These are phyloP conservation scores for Podaxis sp. DNA, from an alignment of 768 basidiomycete genomes.

Conservation along the genomic window DNA sequence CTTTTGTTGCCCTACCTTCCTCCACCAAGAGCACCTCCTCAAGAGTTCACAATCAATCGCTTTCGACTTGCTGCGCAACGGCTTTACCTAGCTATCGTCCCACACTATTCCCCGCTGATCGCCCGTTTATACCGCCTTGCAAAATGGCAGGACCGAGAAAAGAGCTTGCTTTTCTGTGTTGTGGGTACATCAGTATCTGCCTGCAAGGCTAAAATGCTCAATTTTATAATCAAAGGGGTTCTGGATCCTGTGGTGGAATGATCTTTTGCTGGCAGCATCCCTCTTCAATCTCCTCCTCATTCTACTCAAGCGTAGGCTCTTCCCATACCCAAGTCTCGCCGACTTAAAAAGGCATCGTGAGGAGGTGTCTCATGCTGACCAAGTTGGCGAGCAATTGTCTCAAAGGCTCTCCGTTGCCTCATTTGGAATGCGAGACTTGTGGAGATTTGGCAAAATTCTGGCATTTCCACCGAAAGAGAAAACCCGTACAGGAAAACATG, in stretches of 20 bases:
- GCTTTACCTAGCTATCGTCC: conserved; percentile 52
- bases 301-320: conserved; percentile 47
- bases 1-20: conserved; percentile 52
- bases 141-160: conserved; percentile 51
- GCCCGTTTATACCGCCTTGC: conserved; percentile 41
- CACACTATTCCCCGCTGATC: conserved; percentile 48
- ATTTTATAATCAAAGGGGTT: conserved; percentile 41
- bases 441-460: conserved; percentile 46
- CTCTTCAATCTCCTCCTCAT: conserved; percentile 46
- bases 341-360: conserved; percentile 54
- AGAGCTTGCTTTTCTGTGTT: conserved; percentile 48
- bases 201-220: not conserved
- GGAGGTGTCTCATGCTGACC: conserved; percentile 47
- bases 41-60: conserved; percentile 54
- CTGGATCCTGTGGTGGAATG: conserved; percentile 64
- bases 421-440: conserved; percentile 51
- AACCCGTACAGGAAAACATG: conserved; percentile 16
- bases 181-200: conserved; percentile 36
- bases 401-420: conserved; percentile 46
- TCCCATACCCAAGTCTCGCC: conserved; percentile 53
- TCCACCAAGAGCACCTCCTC: conserved; percentile 33
- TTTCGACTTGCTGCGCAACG: conserved; percentile 52
- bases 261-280: conserved; percentile 54
- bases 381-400: conserved; percentile 51
- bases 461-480: conserved; percentile 33